Conservation (phyloP, 768 basidiomycete species). For the Cubamyces lactineus region DNA sequence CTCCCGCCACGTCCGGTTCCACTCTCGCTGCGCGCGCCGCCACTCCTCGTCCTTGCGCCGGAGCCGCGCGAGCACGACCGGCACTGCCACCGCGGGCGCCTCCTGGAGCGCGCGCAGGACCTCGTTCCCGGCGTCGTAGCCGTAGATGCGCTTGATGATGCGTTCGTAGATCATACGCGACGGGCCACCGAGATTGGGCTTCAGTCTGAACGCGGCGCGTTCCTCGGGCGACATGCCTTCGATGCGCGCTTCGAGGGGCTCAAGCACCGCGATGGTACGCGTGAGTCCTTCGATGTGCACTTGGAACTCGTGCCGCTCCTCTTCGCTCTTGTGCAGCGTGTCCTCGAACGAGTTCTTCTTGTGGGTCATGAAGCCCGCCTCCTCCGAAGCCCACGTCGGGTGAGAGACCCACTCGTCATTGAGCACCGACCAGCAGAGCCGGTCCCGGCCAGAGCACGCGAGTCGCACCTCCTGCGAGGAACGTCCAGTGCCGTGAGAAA, state of each 20-base stretch:
- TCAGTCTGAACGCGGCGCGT: constrained; percentile 76
- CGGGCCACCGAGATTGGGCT: constrained; percentile 86
- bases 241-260: constrained; percentile 83
- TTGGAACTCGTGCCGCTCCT: constrained; percentile 97
- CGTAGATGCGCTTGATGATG: constrained; percentile 93
- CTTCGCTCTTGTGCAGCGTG: constrained; percentile 93
- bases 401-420: constrained; percentile 99
- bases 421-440: constrained; percentile 92
- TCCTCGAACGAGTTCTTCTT: constrained; percentile 98
- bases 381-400: constrained; percentile 97
- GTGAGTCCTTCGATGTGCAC: constrained; percentile 90
- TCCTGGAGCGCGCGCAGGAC: constrained; percentile 89
- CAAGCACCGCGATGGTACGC: constrained; percentile 88
- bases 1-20: constrained; percentile 96
- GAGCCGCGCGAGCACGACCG: constrained; percentile 85
- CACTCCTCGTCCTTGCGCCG: constrained; percentile 98
- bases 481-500: constrained; percentile 1
- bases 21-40: constrained; percentile 91
- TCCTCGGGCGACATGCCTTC: constrained; percentile 91
- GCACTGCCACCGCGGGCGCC: constrained; percentile 86
- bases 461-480: constrained; percentile 74
- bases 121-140: constrained; percentile 73
- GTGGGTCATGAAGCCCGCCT: constrained; percentile 90
- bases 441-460: constrained; percentile 93
- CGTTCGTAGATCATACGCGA: constrained; percentile 89